Percentiles rank a stretch among this genome's conserved stretches.
Evolutionary conservation across 129 eudicot genomes (phyloP).

Genomic region (Saussurea involucrata): DNA sequence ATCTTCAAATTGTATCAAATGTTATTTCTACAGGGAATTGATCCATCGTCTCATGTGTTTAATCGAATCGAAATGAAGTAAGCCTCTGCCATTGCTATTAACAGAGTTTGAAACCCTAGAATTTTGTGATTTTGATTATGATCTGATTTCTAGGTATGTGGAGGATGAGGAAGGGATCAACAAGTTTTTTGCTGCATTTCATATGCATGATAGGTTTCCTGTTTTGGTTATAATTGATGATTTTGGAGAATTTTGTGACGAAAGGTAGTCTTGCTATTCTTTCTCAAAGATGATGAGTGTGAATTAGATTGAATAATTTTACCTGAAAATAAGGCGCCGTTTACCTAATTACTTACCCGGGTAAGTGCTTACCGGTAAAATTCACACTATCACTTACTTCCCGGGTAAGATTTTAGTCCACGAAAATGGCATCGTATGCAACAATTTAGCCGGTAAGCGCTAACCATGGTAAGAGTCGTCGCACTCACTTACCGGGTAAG

Average conservation of each 20-base stretch:
- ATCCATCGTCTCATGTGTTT: conserved; percentile 58
- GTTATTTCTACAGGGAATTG: conserved; percentile 54
- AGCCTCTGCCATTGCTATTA: not conserved
- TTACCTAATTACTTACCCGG: no score
- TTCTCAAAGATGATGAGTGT: not conserved
- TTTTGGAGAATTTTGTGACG: conserved; percentile 67
- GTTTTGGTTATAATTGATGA: conserved; percentile 60
- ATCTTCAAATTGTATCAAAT: not conserved
- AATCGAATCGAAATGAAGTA: conserved; percentile 70
- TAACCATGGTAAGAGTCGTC: no score
- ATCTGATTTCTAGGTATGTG: conserved; percentile 54
- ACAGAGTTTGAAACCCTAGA: not conserved
- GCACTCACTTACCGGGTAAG: no score
- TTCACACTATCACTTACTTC: not conserved
- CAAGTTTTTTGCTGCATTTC: conserved; percentile 86
- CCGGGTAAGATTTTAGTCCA: no score
- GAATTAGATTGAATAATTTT: not conserved
- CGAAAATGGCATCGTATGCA: not conserved
- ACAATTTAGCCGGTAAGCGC: no score
- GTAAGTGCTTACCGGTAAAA: no score
- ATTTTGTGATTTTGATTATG: not conserved
- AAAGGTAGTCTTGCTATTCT: conserved; percentile 34
- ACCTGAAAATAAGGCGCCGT: not conserved
- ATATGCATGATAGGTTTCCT: conserved; percentile 55
- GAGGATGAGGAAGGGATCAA: conserved; percentile 77